Conservation (phyloP, 192 early-diverging fungal genomes). For the Coemansia reversa region DNA sequence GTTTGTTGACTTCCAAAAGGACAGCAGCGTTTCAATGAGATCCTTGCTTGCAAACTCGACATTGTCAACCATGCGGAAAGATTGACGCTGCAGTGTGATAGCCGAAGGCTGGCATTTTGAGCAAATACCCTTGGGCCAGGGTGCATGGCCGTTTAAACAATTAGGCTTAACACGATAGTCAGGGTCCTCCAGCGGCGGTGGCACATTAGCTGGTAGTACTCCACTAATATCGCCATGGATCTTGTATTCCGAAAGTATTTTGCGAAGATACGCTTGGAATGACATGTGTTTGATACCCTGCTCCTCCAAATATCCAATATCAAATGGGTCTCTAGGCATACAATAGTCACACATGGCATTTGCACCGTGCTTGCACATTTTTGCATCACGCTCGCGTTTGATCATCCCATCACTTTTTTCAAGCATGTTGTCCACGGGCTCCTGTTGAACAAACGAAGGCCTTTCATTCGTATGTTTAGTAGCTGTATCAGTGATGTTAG, state of each 20-base stretch:
- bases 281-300: slow-evolving; percentile 98
- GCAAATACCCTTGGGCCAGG: slow-evolving; percentile 95
- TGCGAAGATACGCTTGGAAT: slow-evolving; percentile 86
- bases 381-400: slow-evolving; percentile 70
- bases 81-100: slow-evolving; percentile 83
- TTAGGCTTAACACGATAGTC: slow-evolving; percentile 74
- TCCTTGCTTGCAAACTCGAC: slow-evolving; percentile 84
- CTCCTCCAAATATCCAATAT: slow-evolving; percentile 79
- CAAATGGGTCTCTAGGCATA: slow-evolving; percentile 72
- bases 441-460: slow-evolving; percentile 51
- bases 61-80: slow-evolving; percentile 94
- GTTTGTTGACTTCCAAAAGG: slow-evolving; percentile 84
- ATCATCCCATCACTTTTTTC: slow-evolving; percentile 84
- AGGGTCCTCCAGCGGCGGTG: slow-evolving; percentile 85
- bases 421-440: slow-evolving; percentile 76
- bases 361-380: slow-evolving; percentile 63
- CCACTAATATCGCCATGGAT: slow-evolving; percentile 52
- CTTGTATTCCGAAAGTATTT: slow-evolving; percentile 70
- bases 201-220: slow-evolving; percentile 51
- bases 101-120: slow-evolving; percentile 96
- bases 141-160: slow-evolving; percentile 78
- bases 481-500: neutral
- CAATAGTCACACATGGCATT: slow-evolving; percentile 51
- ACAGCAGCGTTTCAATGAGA: slow-evolving; percentile 81
- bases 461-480: neutral